phyloP scores from a whole-genome alignment of 441 rosid genomes.

The Corymbia citriodora region DNA sequence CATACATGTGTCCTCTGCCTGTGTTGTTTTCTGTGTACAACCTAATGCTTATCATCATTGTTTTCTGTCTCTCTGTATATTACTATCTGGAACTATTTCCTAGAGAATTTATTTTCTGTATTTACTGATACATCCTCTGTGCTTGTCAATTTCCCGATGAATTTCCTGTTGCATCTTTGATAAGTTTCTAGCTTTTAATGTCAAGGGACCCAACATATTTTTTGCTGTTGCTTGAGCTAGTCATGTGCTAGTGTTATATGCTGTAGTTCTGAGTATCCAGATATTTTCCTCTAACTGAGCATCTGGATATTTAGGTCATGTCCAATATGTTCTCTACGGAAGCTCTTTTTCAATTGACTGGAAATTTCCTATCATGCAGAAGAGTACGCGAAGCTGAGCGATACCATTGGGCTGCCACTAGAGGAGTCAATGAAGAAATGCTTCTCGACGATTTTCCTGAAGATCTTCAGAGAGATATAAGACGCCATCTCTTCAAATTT shows the following conservation, averaged over 20 bases:
- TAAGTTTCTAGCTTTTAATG: background rate
- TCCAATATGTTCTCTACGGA: background rate
- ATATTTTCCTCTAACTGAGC: background rate
- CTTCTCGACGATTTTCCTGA: conserved; percentile 78
- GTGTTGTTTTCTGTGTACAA: background rate
- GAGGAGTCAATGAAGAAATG: conserved; percentile 79
- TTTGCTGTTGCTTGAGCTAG: background rate
- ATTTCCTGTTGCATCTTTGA: background rate
- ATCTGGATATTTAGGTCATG: background rate
- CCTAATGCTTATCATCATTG: background rate
- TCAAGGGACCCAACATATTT: background rate
- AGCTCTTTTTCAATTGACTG: background rate
- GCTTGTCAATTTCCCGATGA: background rate
- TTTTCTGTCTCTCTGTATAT: background rate
- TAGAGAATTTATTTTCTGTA: background rate
- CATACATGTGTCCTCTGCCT: background rate
- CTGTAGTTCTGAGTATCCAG: background rate
- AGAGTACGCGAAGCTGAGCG: conserved; percentile 76
- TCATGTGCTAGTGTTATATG: background rate
- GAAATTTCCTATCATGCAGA: conserved; percentile 27
- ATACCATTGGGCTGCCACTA: conserved; percentile 84
- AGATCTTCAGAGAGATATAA: conserved; percentile 79
- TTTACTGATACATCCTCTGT: background rate
- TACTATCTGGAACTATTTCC: background rate
- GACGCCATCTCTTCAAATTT: conserved; percentile 81